phyloP scores from a whole-genome alignment of 306 rosid species.

The Geum urbanum region DNA sequence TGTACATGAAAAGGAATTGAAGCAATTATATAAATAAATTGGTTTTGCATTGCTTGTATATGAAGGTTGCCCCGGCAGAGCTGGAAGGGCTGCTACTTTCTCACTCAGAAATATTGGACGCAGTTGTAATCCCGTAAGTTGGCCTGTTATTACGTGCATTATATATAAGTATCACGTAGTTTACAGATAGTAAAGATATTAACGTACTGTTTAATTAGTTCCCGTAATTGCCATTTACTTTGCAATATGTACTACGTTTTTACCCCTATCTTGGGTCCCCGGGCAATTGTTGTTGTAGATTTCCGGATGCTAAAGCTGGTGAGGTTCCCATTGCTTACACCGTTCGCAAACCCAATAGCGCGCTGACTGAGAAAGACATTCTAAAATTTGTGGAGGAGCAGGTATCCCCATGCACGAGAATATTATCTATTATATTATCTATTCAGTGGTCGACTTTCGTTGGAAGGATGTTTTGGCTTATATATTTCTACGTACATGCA shows the following conservation, averaged over 20 bases:
- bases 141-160: not conserved
- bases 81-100: not conserved
- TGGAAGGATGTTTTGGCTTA: too few relatives aligned
- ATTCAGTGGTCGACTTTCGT: too few relatives aligned
- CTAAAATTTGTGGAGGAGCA: conserved; percentile 33
- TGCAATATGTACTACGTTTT: not conserved
- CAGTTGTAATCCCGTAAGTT: conserved; percentile 1
- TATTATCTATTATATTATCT: too few relatives aligned
- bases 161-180: not conserved
- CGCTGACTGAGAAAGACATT: conserved; percentile 33
- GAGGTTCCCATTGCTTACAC: conserved; percentile 53
- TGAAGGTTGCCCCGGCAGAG: conserved; percentile 9
- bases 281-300: conserved; percentile 24
- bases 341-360: conserved; percentile 38
- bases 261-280: not conserved
- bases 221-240: not conserved
- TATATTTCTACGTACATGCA: not conserved
- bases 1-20: too few relatives aligned
- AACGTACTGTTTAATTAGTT: not conserved
- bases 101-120: not conserved
- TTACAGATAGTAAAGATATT: too few relatives aligned
- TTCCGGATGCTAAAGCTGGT: conserved; percentile 47
- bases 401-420: conserved; percentile 13
- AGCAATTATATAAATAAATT: too few relatives aligned
- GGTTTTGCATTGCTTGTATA: too few relatives aligned